Conservation (phyloP, 352 stramenopile genomes). For the Pilasporangium apinafurcum region DNA sequence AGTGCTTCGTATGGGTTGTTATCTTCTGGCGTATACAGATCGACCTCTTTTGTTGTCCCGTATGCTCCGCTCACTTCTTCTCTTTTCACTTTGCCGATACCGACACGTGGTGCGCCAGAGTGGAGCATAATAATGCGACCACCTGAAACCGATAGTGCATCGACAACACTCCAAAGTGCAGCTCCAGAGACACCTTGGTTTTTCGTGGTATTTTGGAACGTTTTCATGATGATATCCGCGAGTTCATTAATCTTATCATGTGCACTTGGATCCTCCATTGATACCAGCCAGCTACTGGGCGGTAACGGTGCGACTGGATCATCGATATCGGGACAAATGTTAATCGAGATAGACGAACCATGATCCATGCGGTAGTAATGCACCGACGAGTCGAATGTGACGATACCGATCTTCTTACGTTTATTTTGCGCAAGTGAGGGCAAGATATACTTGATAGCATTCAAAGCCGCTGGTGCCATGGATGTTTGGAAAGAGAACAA, state of each 20-base stretch:
- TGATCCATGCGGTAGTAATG: constrained; percentile 86
- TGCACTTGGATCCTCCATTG: constrained; percentile 70
- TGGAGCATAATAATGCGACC: constrained; percentile 75
- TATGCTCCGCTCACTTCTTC: constrained; percentile 78
- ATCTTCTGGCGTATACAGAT: constrained; percentile 70
- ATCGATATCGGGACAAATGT: constrained; percentile 73
- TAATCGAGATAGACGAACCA: constrained; percentile 60
- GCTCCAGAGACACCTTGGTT: constrained; percentile 75
- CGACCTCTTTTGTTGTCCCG: constrained; percentile 80
- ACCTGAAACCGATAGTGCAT: constrained; percentile 51
- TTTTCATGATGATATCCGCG: constrained; percentile 58
- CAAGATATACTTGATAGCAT: constrained; percentile 77
- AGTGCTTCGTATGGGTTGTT: constrained; percentile 67
- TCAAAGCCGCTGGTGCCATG: constrained; percentile 47
- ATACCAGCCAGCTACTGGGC: constrained; percentile 73
- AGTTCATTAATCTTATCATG: constrained; percentile 65
- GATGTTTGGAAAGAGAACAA: constrained; percentile 78
- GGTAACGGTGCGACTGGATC: constrained; percentile 70
- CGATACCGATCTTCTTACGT: constrained; percentile 85
- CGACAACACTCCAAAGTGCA: constrained; percentile 71
- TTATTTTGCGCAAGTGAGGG: constrained; percentile 70
- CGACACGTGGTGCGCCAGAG: constrained; percentile 62
- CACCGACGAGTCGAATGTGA: constrained; percentile 79
- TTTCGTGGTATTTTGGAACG: constrained; percentile 64
- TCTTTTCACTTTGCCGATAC: constrained; percentile 69